Conservation (phyloP, 306 rosid genomes). For the Begonia peltatifolia region DNA sequence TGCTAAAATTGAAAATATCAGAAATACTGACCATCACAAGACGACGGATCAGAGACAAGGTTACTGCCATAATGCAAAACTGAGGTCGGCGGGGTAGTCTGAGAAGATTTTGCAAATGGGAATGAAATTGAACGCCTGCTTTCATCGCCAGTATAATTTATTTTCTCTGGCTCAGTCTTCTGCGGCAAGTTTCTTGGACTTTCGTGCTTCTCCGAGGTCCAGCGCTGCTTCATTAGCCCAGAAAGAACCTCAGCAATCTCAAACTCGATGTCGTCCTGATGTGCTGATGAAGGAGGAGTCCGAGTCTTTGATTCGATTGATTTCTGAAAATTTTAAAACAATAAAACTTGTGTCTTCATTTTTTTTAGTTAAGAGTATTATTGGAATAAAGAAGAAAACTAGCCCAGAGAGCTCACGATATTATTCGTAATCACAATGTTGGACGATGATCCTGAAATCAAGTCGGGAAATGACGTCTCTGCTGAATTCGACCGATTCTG, state of each 20-base stretch:
- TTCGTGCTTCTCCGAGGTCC: constrained; percentile 19
- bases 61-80: constrained; percentile 5
- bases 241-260: constrained; percentile 76
- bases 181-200: constrained; percentile 9
- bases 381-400: neutral
- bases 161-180: constrained; percentile 16
- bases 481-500: constrained; percentile 13
- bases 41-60: constrained; percentile 3
- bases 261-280: constrained; percentile 37
- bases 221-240: constrained; percentile 30
- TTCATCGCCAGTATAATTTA: neutral
- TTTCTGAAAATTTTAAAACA: constrained; percentile 26
- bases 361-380: neutral
- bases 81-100: constrained; percentile 2
- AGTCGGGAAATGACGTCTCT: constrained; percentile 16
- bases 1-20: neutral
- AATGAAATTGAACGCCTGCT: constrained; percentile 3
- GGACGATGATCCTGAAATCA: constrained; percentile 21
- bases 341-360: constrained; percentile 3
- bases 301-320: constrained; percentile 18
- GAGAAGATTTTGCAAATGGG: constrained; percentile 1
- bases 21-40: constrained; percentile 20
- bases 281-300: constrained; percentile 18
- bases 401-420: constrained; percentile 21
- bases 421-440: constrained; percentile 25